These are phyloP conservation scores for Nemania diffusa DNA, from an alignment of 2,329 filamentous ascomycete genomes.

Conservation along the genomic window DNA sequence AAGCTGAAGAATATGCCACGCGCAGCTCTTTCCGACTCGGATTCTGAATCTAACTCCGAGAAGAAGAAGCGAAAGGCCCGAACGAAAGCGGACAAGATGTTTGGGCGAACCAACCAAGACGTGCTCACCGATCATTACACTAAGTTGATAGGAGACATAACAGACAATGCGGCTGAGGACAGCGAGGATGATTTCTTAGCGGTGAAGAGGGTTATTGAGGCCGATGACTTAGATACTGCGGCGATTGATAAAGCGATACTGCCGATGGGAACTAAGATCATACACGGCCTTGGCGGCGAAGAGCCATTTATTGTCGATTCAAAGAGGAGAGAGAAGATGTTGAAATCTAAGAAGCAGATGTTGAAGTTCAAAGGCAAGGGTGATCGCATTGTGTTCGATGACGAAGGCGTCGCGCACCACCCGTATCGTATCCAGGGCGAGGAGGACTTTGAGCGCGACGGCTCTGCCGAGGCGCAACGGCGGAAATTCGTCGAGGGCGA, in stretches of 20 bases:
- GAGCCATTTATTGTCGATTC: conserved; percentile 88
- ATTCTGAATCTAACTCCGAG: conserved; percentile 65
- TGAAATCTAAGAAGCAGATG: conserved; percentile 93
- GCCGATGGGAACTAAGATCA: conserved; percentile 63
- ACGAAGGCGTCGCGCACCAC: conserved; percentile 85
- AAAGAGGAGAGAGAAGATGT: conserved; percentile 93
- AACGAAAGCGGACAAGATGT: conserved; percentile 98
- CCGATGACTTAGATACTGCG: conserved; percentile 68
- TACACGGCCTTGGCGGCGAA: conserved; percentile 74
- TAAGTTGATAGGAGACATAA: conserved; percentile 75
- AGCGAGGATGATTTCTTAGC: conserved; percentile 84
- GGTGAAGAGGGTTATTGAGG: conserved; percentile 87
- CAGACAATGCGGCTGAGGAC: conserved; percentile 56
- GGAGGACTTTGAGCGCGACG: conserved; percentile 78
- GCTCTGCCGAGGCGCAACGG: conserved; percentile 79
- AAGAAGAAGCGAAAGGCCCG: conserved; percentile 72
- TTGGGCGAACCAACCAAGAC: conserved; percentile 95
- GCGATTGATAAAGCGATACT: conserved; percentile 56
- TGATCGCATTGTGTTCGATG: conserved; percentile 88
- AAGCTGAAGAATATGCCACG: conserved; percentile 86
- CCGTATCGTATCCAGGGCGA: conserved; percentile 91
- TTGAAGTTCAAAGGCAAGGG: conserved; percentile 89
- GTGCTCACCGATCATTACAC: conserved; percentile 93
- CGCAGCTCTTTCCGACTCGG: conserved; percentile 71
- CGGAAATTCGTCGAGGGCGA: conserved; percentile 82